These are phyloP conservation scores for Xylaria multiplex DNA, from an alignment of 2,329 filamentous ascomycete genomes.

Conservation along the genomic window DNA sequence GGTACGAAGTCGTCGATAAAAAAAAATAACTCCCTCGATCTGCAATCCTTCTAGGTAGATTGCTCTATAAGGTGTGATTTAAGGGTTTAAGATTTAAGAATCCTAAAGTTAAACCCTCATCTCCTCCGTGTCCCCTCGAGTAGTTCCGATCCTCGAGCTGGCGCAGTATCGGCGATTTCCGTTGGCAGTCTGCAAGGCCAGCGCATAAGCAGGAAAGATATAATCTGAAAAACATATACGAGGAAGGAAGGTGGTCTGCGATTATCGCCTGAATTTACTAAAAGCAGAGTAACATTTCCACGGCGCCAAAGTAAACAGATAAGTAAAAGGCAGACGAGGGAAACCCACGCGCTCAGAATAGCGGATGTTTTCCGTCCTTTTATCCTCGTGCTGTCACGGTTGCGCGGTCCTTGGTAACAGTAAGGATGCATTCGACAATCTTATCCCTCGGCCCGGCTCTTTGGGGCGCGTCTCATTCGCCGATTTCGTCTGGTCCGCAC, in stretches of 20 bases:
- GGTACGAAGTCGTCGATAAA: too few relatives aligned
- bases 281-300: not conserved
- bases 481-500: not conserved
- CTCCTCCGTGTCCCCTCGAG: not conserved
- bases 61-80: too few relatives aligned
- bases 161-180: not conserved
- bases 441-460: not conserved
- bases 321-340: not conserved
- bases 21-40: too few relatives aligned
- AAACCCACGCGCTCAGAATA: not conserved
- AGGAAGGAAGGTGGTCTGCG: constrained; percentile 4
- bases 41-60: not conserved
- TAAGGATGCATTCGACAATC: not conserved
- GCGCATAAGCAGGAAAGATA: not conserved
- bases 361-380: constrained; percentile 20
- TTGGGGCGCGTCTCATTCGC: constrained; percentile 5
- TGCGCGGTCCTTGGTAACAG: not conserved
- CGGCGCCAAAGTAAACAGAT: not conserved
- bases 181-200: not conserved
- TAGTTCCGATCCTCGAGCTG: not conserved
- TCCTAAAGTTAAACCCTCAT: not conserved
- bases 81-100: not conserved
- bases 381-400: not conserved
- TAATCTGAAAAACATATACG: not conserved
- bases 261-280: not conserved